phyloP scores from a whole-genome alignment of 495 filamentous ascomycete species.

The Talaromyces thailandensis region DNA sequence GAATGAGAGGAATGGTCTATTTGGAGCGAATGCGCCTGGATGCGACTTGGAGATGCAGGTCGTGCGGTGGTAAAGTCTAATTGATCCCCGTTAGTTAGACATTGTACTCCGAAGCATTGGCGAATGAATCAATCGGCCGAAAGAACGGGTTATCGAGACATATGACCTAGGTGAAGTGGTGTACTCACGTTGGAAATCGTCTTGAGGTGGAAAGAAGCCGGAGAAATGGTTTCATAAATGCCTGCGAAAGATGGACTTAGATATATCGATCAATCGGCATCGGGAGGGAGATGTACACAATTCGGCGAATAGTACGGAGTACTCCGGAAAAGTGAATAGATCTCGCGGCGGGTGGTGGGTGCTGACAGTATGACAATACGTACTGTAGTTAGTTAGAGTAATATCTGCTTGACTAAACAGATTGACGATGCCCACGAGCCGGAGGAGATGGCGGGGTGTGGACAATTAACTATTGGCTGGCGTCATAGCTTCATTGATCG shows the following conservation, averaged over 20 bases:
- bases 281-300: background rate
- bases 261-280: background rate
- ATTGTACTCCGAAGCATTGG: background rate
- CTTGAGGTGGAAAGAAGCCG: background rate
- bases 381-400: too few species aligned
- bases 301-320: background rate
- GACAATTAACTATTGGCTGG: too few species aligned
- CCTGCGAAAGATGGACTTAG: background rate
- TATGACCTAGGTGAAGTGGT: background rate
- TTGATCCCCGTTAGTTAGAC: background rate
- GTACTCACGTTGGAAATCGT: background rate
- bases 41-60: background rate
- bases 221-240: background rate
- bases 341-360: background rate
- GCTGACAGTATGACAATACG: background rate
- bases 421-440: too few species aligned
- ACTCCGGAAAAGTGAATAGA: background rate
- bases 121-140: background rate
- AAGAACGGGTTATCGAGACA: background rate
- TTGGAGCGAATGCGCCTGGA: background rate
- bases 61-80: background rate
- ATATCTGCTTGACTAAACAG: too few species aligned
- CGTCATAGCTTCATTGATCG: too few species aligned
- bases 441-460: too few species aligned
- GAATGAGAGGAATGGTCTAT: background rate